These are phyloP conservation scores for Hsuehochloa calcarea DNA, from an alignment of 176 grass and related monocot genomes.

Conservation along the genomic window DNA sequence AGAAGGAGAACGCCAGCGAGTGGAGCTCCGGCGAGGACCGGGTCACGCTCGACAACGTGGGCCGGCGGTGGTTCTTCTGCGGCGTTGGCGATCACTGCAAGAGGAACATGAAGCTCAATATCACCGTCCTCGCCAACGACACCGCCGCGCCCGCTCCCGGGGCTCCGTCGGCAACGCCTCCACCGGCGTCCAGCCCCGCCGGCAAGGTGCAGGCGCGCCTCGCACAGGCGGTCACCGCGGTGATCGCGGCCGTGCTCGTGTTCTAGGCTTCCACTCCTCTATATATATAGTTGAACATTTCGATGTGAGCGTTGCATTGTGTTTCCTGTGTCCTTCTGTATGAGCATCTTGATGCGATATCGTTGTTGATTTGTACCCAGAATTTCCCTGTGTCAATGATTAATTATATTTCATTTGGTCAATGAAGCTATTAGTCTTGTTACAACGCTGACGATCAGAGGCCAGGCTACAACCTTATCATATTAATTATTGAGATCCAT, in stretches of 20 bases:
- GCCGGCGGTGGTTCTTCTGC: conserved; percentile 51
- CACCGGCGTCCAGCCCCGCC: neutral
- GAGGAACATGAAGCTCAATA: conserved; percentile 40
- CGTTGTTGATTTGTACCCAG: neutral
- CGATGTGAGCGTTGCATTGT: neutral
- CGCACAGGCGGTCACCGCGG: neutral
- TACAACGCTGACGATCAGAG: neutral
- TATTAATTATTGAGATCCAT: neutral
- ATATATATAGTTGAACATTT: too few relatives aligned
- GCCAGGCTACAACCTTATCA: neutral
- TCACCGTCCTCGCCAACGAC: conserved; percentile 19
- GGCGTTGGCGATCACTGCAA: conserved; percentile 30
- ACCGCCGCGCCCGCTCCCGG: neutral
- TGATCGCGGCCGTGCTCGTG: conserved; percentile 15
- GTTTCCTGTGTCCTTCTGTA: neutral
- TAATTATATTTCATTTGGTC: neutral
- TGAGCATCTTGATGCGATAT: neutral
- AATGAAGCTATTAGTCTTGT: neutral
- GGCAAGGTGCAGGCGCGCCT: conserved; percentile 18
- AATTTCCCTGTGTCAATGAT: neutral
- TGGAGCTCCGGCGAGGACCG: conserved; percentile 19
- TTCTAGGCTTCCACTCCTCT: conserved; percentile 3
- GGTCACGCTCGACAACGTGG: conserved; percentile 25
- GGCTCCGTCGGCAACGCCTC: neutral
- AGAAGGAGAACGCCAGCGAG: neutral